phyloP scores from a whole-genome alignment of 106 monocot species.

The Chionographis japonica region DNA sequence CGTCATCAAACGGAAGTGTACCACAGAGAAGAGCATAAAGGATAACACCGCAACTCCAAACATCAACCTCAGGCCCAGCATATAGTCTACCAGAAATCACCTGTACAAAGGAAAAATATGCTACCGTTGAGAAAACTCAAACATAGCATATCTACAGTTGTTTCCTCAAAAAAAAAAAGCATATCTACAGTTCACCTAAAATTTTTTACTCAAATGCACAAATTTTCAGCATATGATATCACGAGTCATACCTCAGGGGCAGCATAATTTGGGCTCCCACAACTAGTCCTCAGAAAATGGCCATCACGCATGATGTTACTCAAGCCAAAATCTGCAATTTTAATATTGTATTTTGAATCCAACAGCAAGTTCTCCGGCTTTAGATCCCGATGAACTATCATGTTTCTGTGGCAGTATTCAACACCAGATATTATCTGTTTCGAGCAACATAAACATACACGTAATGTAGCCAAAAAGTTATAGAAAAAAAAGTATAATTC shows the following conservation, averaged over 20 bases:
- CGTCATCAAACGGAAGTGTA: conserved; percentile 53
- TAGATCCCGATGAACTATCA: conserved; percentile 41
- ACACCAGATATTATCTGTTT: conserved; percentile 41
- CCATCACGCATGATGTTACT: conserved; percentile 47
- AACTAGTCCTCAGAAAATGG: conserved; percentile 47
- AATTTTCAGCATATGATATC: neutral
- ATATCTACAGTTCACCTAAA: neutral
- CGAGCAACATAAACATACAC: neutral
- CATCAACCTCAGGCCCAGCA: conserved; percentile 51
- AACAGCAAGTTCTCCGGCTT: conserved; percentile 45
- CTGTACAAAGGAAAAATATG: conserved; percentile 3
- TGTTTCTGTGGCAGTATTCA: conserved; percentile 43
- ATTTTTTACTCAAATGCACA: no score
- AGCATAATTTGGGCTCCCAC: conserved; percentile 40
- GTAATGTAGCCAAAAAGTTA: neutral
- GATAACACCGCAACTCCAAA: conserved; percentile 48
- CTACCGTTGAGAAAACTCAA: neutral
- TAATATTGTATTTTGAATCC: conserved; percentile 43
- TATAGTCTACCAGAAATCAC: conserved; percentile 38
- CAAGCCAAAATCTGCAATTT: conserved; percentile 46
- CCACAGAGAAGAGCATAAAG: conserved; percentile 54
- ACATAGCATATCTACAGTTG: neutral
- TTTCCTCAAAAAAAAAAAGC: neutral
- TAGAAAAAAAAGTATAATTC: neutral
- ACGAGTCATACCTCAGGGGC: conserved; percentile 35